Evolutionary conservation across 176 grass and related monocot genomes (phyloP).

Genomic region (Avena atlantica): DNA sequence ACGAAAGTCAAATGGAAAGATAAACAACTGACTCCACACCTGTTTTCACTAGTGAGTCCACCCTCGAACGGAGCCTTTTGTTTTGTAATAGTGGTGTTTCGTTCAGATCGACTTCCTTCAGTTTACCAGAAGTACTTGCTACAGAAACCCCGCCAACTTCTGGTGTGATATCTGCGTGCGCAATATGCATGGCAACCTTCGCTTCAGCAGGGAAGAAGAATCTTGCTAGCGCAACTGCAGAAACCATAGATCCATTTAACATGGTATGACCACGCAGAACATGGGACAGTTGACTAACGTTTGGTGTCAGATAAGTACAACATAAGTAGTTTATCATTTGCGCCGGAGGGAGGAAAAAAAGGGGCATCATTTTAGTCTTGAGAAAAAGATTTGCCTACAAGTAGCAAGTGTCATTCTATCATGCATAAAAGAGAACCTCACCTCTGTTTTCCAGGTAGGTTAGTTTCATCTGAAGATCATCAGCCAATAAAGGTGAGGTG

Average conservation of each 20-base stretch:
- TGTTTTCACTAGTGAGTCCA: slow-evolving; percentile 84
- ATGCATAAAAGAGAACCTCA: slow-evolving; percentile 41
- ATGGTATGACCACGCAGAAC: slow-evolving; percentile 4
- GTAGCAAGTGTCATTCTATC: not conserved
- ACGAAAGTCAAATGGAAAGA: slow-evolving; percentile 20
- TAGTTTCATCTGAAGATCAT: slow-evolving; percentile 92
- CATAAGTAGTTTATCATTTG: not conserved
- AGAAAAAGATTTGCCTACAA: slow-evolving; percentile 13
- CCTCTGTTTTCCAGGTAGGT: slow-evolving; percentile 99
- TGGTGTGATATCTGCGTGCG: slow-evolving; percentile 74
- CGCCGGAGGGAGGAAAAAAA: not conserved
- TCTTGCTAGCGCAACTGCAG: slow-evolving; percentile 87
- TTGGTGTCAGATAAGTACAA: slow-evolving; percentile 19
- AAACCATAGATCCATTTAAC: slow-evolving; percentile 23
- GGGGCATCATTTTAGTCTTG: not conserved
- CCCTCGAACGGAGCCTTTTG: slow-evolving; percentile 79
- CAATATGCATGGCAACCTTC: slow-evolving; percentile 93
- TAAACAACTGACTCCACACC: slow-evolving; percentile 42
- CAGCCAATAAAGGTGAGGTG: slow-evolving; percentile 89
- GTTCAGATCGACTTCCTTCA: slow-evolving; percentile 94
- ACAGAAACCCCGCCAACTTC: slow-evolving; percentile 63
- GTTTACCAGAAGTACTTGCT: slow-evolving; percentile 61
- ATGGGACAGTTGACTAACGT: not conserved
- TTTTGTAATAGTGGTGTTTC: slow-evolving; percentile 86
- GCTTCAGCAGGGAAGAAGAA: slow-evolving; percentile 96